Base-by-base conservation (phyloP, 345 rosid genomes). In the Acer saccharum region DNA sequence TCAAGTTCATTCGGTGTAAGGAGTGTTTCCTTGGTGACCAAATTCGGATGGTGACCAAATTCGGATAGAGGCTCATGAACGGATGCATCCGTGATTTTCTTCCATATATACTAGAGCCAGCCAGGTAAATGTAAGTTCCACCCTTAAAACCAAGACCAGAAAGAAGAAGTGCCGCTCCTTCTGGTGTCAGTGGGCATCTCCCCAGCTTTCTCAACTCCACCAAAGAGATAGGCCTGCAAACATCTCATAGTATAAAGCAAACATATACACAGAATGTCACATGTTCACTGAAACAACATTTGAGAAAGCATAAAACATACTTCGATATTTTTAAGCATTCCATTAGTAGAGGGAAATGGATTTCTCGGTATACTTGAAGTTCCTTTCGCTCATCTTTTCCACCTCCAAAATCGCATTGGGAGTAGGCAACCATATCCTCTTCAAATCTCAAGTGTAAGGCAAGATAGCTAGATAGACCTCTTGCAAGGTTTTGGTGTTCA, bases 381-480 rank as follows among this genome's bases (percentile, higher is more conserved):
- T 95, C 96, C 79, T 69, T 87, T 76, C 76, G 84, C 83, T 95
- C 99, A 4, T 75, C 50, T 78, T 84, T 87, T 57, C 97, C 92
- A 13, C 98, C 99, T 69, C 98, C 98, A 44, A 93, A 95, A 74
- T 93, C 95, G 65, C 97, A 96, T 8, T 83, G 84, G 75, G 97
- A 96, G 81, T 96, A 96, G 50, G 98, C 99, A 76, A 93, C 93
- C 98, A 96, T 96, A 81, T 96, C 98, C 81, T 83, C 93, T 85
- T 96, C 98, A 76, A 93, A 96, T 80, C 98, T 87, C 83, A 96
- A 79, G 81, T 96, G 99, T 65, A 95, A 82, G 69, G 97, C 98
- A 76, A 95, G 94, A 76, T 90, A 95, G 79, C 72, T 88, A 1
- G 86, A 77, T 46, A 83, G 81, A 20, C 85, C 81, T 77, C 64